Base-by-base conservation (phyloP, 2,329 filamentous ascomycete species). In the Ustilaginoidea virens region DNA sequence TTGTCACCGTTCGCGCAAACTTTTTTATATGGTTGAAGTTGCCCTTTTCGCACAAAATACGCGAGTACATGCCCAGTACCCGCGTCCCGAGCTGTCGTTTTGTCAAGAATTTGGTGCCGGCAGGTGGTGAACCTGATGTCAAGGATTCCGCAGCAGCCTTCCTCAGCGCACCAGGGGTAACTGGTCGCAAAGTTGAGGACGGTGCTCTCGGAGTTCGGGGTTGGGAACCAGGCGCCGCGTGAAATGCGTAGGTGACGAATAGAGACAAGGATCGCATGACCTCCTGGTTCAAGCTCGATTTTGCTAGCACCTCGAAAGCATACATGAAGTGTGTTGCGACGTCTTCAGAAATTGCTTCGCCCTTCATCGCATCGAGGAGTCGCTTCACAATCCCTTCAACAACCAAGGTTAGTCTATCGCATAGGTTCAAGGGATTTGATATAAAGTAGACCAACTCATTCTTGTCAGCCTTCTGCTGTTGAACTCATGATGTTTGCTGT, bases 1-100 rank as follows among this genome's bases (percentile, higher is more conserved):
- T 93, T 14, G 87, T 94, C 7, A 98, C 87, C 2, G 87, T 92
- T 45, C 79, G 80, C 5, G 85, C 82, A 59, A 98, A 96, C 42
- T 85, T 90, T 45, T 76, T 73, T 32, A 93, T 79, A 36, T 78
- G 74, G 10, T 60, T 60, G 7, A 66, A 56, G 38, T 76, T 82
- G 14, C 66, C 66, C 41, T 72, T 71, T 36, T 81, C 74, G 43
- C 85, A 93, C 7, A 94, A 60, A 8, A 93, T 62, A 16, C 74
- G 66, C 6, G 78, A 69, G 45, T 90, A 87, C 53, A 92, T 74
- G 37, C 70, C 70, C 13, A 94, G 58, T 30, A 94, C 69, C 36
- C 69, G 74, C 21, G 75, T 65, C 6, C 82, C 85, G 21, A 92
- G 59, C 34, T 85, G 72, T 37, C 71, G 69, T 45, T 77, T 77